phyloP scores from a whole-genome alignment of 2,329 filamentous ascomycete species.

The Leptosphaerulina australis region DNA sequence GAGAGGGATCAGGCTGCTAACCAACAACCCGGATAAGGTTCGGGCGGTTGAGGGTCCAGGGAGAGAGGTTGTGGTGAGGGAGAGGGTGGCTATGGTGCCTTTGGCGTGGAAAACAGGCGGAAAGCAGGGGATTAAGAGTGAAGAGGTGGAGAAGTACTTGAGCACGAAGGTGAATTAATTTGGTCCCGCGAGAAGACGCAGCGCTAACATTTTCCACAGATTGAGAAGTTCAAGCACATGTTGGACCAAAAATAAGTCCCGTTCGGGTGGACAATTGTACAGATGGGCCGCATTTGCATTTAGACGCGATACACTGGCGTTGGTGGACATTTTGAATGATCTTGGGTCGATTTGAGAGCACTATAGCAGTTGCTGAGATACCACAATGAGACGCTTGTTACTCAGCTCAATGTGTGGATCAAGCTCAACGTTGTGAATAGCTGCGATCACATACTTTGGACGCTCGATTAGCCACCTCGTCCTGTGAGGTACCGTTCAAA shows the following conservation, averaged over 20 bases:
- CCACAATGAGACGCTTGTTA: slow-evolving; percentile 2
- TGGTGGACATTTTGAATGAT: not conserved
- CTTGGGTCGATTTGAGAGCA: not conserved
- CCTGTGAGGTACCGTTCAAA: no score
- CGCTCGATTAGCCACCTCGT: no score
- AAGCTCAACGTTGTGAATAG: not conserved
- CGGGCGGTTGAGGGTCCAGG: slow-evolving; percentile 90
- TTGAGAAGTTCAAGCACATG: slow-evolving; percentile 62
- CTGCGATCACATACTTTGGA: no score
- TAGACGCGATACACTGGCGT: not conserved
- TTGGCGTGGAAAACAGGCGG: slow-evolving; percentile 84
- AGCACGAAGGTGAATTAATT: slow-evolving; percentile 80
- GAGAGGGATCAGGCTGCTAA: slow-evolving; percentile 78
- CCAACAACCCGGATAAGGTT: slow-evolving; percentile 98
- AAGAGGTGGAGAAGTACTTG: slow-evolving; percentile 91
- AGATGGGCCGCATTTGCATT: not conserved
- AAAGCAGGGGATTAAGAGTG: slow-evolving; percentile 79
- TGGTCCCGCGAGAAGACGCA: not conserved
- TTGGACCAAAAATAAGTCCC: slow-evolving; percentile 41
- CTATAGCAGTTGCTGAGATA: slow-evolving; percentile 4
- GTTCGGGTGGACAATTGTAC: not conserved
- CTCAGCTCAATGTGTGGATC: no score
- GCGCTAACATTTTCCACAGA: slow-evolving; percentile 43
- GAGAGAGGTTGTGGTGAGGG: slow-evolving; percentile 83
- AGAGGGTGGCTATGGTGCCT: slow-evolving; percentile 94